A percentile compares a stretch with the other conserved stretches of the same genome.
phyloP scores from a whole-genome alignment of 169 alveolate species.

The Eimeria acervulina region DNA sequence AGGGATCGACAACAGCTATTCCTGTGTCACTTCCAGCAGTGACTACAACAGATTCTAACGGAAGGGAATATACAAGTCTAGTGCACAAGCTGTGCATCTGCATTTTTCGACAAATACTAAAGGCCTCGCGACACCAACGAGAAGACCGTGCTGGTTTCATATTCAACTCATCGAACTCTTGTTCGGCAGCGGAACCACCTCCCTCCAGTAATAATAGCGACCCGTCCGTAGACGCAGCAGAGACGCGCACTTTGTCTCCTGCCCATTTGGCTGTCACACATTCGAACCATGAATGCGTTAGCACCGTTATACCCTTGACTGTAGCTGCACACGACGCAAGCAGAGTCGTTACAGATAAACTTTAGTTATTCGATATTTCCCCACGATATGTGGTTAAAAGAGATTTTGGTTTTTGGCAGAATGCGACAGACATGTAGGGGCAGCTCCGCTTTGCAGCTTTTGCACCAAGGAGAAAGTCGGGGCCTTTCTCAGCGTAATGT shows the following conservation, averaged over 20 bases:
- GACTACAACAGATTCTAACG: constrained; percentile 80
- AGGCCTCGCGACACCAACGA: constrained; percentile 68
- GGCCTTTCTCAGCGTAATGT: constrained; percentile 16
- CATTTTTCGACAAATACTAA: constrained; percentile 44
- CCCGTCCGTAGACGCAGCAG: constrained; percentile 78
- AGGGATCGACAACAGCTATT: constrained; percentile 78
- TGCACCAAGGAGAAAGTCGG: constrained; percentile 59
- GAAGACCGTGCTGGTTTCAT: background rate
- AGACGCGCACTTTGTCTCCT: constrained; percentile 78
- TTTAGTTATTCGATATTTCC: background rate
- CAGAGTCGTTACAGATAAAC: background rate
- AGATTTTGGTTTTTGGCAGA: background rate
- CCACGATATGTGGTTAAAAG: background rate
- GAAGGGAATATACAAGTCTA: constrained; percentile 62
- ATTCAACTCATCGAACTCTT: constrained; percentile 43
- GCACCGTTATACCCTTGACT: constrained; percentile 7
- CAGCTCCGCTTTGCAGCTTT: constrained; percentile 59
- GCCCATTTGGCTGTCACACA: constrained; percentile 70
- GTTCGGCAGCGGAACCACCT: constrained; percentile 36
- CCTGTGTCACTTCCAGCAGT: constrained; percentile 82
- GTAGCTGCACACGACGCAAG: constrained; percentile 16
- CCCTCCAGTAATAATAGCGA: constrained; percentile 74
- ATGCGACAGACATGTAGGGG: constrained; percentile 26
- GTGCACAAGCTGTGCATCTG: constrained; percentile 68
- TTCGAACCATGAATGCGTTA: constrained; percentile 70